A percentile compares a stretch with the other conserved stretches of the same genome.
Evolutionary conservation across 768 basidiomycete species (phyloP).

Genomic region (Russula sp.): DNA sequence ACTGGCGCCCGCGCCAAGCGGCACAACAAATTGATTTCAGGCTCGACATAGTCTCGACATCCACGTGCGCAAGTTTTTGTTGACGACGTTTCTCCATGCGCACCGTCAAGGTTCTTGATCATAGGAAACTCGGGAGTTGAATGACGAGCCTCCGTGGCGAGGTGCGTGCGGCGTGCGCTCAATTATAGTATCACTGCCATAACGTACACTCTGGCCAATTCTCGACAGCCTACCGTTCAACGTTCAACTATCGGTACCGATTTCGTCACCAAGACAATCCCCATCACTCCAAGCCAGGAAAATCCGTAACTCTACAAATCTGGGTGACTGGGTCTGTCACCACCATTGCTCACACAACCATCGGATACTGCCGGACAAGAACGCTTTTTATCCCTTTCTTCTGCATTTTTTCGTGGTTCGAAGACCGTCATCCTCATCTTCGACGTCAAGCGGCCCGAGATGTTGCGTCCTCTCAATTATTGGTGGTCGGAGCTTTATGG

Average conservation of each 20-base stretch:
- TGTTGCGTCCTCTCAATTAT: too few relatives aligned
- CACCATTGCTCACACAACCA: constrained; percentile 12
- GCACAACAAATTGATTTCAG: background rate
- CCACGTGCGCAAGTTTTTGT: background rate
- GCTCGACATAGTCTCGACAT: too few relatives aligned
- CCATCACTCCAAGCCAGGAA: constrained; percentile 56
- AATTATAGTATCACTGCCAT: background rate
- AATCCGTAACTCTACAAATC: constrained; percentile 68
- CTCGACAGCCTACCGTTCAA: constrained; percentile 66
- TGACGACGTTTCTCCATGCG: constrained; percentile 44
- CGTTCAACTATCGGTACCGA: constrained; percentile 87
- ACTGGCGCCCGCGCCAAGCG: constrained; percentile 1
- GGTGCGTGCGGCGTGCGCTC: constrained; percentile 42
- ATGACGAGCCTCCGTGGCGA: constrained; percentile 78
- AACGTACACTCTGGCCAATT: constrained; percentile 74
- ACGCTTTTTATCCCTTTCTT: constrained; percentile 78
- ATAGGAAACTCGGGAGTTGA: constrained; percentile 81
- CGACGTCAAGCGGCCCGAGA: too few relatives aligned
- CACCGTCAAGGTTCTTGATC: constrained; percentile 76
- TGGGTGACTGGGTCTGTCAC: constrained; percentile 49
- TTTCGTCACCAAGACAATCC: constrained; percentile 74
- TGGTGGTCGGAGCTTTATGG: constrained; percentile 79
- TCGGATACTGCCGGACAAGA: constrained; percentile 88
- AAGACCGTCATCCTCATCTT: constrained; percentile 81
- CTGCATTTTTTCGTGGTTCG: constrained; percentile 81